These are phyloP conservation scores for Ceratobasidium sp. DNA, from an alignment of 1,284 basidiomycete genomes.

Conservation along the genomic window DNA sequence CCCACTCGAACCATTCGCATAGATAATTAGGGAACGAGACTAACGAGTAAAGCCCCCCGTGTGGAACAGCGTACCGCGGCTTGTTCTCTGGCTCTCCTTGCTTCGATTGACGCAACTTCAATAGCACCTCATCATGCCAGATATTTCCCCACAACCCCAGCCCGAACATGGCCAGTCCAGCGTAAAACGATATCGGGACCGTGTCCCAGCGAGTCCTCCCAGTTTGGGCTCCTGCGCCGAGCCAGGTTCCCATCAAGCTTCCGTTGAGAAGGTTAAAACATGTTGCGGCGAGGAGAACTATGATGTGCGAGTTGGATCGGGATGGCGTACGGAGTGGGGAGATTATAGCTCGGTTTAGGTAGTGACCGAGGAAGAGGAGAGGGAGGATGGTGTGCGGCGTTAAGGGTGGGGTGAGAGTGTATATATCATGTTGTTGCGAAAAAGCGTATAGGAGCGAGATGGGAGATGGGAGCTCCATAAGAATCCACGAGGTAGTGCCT, in stretches of 20 bases:
- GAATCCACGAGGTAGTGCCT: conserved; percentile 74
- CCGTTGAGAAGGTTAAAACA: conserved; percentile 82
- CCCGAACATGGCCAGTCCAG: conserved; percentile 73
- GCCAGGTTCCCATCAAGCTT: conserved; percentile 72
- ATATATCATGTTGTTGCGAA: conserved; percentile 53
- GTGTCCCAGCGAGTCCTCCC: conserved; percentile 44
- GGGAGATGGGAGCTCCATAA: conserved; percentile 88
- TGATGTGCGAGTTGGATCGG: conserved; percentile 79
- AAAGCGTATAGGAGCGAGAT: conserved; percentile 65
- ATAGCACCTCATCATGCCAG: conserved; percentile 87
- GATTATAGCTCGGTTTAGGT: conserved; percentile 83
- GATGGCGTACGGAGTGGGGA: conserved; percentile 85
- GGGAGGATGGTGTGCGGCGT: conserved; percentile 67
- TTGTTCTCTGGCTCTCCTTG: conserved; percentile 50
- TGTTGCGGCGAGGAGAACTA: conserved; percentile 68
- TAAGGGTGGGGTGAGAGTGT: conserved; percentile 49
- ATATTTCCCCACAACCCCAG: conserved; percentile 82
- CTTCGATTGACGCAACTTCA: conserved; percentile 68
- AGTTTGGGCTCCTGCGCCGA: conserved; percentile 57
- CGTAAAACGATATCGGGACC: conserved; percentile 62
- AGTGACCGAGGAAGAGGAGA: conserved; percentile 77
- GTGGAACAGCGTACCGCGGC: conserved; percentile 81
- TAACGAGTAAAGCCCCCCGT: conserved; percentile 79
- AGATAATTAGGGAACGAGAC: conserved; percentile 91
- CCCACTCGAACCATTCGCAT: conserved; percentile 91